Conservation (phyloP, 495 filamentous ascomycete species). For the Glarea lozoyensis region DNA sequence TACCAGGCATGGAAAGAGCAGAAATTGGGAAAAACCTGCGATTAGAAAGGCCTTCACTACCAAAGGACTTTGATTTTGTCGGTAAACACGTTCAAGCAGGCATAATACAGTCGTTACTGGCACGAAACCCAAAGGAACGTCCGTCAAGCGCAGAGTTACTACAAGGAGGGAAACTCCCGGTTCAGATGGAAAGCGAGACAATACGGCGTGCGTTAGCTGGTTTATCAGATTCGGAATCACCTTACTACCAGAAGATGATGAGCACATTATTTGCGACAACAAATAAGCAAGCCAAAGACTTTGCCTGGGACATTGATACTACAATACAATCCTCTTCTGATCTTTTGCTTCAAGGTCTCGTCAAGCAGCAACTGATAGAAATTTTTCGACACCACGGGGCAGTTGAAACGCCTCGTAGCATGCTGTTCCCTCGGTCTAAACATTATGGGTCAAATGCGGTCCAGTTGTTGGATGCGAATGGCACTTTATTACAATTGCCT, state of each 20-base stretch:
- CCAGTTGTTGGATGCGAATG: slow-evolving; percentile 70
- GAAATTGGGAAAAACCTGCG: slow-evolving; percentile 63
- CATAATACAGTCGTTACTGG: slow-evolving; percentile 74
- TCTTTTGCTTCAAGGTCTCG: slow-evolving; percentile 60
- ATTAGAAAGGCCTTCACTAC: slow-evolving; percentile 57
- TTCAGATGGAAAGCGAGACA: slow-evolving; percentile 86
- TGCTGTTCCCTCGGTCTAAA: slow-evolving; percentile 71
- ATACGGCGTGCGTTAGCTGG: slow-evolving; percentile 74
- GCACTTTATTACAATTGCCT: slow-evolving; percentile 80
- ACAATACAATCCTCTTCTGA: slow-evolving; percentile 39
- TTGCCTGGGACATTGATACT: slow-evolving; percentile 68
- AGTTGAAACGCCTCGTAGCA: slow-evolving; percentile 64
- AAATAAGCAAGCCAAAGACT: slow-evolving; percentile 69
- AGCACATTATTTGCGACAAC: slow-evolving; percentile 67
- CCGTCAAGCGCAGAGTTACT: slow-evolving; percentile 83
- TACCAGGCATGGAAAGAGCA: slow-evolving; percentile 83
- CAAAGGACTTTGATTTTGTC: slow-evolving; percentile 62
- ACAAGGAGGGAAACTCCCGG: slow-evolving; percentile 76
- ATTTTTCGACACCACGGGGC: slow-evolving; percentile 93
- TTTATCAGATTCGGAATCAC: slow-evolving; percentile 71
- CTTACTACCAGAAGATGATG: slow-evolving; percentile 84
- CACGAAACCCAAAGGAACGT: slow-evolving; percentile 68
- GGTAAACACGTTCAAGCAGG: slow-evolving; percentile 65
- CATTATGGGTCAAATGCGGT: slow-evolving; percentile 66
- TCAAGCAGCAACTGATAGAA: slow-evolving; percentile 63